Conservation (phyloP, 208 protist genomes). For the Herpetomonas tarakana region DNA sequence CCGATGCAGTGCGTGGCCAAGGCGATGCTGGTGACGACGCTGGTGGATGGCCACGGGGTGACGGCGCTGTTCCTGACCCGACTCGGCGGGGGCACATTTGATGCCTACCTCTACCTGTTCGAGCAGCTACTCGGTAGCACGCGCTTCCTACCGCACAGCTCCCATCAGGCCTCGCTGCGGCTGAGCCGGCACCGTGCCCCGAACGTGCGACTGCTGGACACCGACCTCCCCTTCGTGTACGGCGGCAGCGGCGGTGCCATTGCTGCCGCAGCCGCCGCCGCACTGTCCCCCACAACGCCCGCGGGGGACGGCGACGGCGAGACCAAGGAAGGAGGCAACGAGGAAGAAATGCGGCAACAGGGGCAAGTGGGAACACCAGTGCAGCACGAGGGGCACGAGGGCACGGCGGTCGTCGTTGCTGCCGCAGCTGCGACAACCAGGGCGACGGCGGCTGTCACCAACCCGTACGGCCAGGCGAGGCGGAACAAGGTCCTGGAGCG, state of each 20-base stretch:
- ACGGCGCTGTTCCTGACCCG: conserved; percentile 82
- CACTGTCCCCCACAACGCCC: too few relatives aligned
- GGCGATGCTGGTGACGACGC: conserved; percentile 67
- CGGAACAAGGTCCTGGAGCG: neutral
- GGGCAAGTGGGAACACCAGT: too few relatives aligned
- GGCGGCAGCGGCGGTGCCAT: conserved; percentile 1
- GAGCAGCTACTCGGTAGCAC: conserved; percentile 71
- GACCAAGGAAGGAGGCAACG: neutral
- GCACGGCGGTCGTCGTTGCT: neutral
- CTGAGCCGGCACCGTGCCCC: conserved; percentile 56
- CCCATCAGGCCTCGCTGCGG: neutral
- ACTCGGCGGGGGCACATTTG: conserved; percentile 72
- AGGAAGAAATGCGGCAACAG: too few relatives aligned
- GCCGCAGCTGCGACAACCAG: conserved; percentile 2
- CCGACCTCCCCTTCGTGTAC: conserved; percentile 66
- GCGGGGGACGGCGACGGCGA: neutral
- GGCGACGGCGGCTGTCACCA: conserved; percentile 3
- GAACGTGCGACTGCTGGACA: conserved; percentile 71
- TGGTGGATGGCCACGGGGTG: conserved; percentile 74
- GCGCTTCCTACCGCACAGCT: conserved; percentile 34
- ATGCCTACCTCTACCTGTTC: conserved; percentile 81
- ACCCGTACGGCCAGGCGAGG: neutral
- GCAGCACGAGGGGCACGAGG: neutral
- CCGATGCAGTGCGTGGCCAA: conserved; percentile 67
- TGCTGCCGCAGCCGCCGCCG: neutral